phyloP scores from a whole-genome alignment of 768 basidiomycete species.

The Psilocybe azurescens region DNA sequence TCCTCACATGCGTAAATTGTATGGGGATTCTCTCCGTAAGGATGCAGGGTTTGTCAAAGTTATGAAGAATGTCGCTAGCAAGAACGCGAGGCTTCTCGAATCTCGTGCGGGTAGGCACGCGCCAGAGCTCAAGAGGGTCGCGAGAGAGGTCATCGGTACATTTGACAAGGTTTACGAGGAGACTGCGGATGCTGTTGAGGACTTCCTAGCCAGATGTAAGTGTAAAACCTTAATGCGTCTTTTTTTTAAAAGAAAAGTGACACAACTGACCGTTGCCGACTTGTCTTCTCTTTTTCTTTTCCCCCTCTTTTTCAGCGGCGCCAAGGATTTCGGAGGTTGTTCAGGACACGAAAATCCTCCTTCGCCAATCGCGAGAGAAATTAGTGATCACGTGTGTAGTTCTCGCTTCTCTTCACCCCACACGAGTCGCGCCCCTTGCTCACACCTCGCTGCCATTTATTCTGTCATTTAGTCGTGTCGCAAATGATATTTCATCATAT shows the following conservation, averaged over 20 bases:
- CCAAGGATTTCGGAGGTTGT: slow-evolving; percentile 90
- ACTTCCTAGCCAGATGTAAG: slow-evolving; percentile 91
- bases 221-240: slow-evolving; percentile 6
- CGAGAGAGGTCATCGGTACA: slow-evolving; percentile 90
- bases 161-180: slow-evolving; percentile 97
- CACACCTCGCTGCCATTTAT: neutral
- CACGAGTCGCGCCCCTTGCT: neutral
- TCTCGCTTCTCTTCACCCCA: neutral
- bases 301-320: slow-evolving; percentile 57
- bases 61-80: slow-evolving; percentile 90
- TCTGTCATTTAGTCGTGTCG: slow-evolving; percentile 62
- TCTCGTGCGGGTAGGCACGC: slow-evolving; percentile 80
- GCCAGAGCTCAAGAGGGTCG: slow-evolving; percentile 79
- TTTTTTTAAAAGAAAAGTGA: neutral
- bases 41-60: slow-evolving; percentile 98
- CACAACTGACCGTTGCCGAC: neutral
- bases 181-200: slow-evolving; percentile 91
- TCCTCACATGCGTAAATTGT: slow-evolving; percentile 98
- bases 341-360: slow-evolving; percentile 88
- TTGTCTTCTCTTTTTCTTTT: neutral
- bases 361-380: slow-evolving; percentile 90
- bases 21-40: slow-evolving; percentile 91
- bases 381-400: slow-evolving; percentile 86
- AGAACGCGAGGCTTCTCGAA: slow-evolving; percentile 79
- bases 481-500: slow-evolving; percentile 79